Evolutionary conservation across 1,284 basidiomycete genomes (phyloP).

Genomic region (Peniophora sp.): DNA sequence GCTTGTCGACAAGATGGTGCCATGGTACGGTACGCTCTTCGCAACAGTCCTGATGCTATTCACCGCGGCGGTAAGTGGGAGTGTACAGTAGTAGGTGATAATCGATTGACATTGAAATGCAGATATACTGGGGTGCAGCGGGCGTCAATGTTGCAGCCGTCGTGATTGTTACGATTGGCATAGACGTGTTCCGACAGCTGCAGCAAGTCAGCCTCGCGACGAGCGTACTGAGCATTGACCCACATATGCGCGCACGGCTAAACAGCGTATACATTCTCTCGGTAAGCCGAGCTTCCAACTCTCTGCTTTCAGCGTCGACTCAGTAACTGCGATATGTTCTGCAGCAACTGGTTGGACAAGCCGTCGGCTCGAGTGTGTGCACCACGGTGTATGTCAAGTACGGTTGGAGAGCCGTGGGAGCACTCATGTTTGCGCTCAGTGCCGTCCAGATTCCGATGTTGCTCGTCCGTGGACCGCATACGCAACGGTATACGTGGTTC

Average conservation of each 20-base stretch:
- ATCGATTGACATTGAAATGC: conserved; percentile 4
- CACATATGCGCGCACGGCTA: conserved; percentile 35
- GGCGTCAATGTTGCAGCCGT: conserved; percentile 37
- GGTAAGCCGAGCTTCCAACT: conserved; percentile 17
- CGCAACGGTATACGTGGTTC: conserved; percentile 27
- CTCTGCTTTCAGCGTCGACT: neutral
- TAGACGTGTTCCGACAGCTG: conserved; percentile 42
- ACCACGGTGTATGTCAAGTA: conserved; percentile 40
- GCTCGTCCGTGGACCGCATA: conserved; percentile 36
- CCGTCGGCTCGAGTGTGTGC: conserved; percentile 45
- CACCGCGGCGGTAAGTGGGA: no score
- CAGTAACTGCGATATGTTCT: conserved; percentile 6
- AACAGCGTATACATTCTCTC: conserved; percentile 43
- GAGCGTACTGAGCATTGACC: conserved; percentile 28
- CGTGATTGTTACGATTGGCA: conserved; percentile 33
- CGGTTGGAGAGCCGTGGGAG: conserved; percentile 44
- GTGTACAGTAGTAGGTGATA: no score
- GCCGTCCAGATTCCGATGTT: conserved; percentile 31
- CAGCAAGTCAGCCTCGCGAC: conserved; percentile 33
- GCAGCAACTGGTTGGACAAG: conserved; percentile 36
- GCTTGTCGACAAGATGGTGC: conserved; percentile 38
- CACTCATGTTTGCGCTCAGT: conserved; percentile 37
- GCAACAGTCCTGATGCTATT: conserved; percentile 23
- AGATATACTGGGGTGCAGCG: conserved; percentile 35
- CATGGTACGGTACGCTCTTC: conserved; percentile 39